A percentile compares a stretch with the other conserved stretches of the same genome.
phyloP scores from a whole-genome alignment of 2,329 filamentous ascomycete species.

The Penicillium glabrum region DNA sequence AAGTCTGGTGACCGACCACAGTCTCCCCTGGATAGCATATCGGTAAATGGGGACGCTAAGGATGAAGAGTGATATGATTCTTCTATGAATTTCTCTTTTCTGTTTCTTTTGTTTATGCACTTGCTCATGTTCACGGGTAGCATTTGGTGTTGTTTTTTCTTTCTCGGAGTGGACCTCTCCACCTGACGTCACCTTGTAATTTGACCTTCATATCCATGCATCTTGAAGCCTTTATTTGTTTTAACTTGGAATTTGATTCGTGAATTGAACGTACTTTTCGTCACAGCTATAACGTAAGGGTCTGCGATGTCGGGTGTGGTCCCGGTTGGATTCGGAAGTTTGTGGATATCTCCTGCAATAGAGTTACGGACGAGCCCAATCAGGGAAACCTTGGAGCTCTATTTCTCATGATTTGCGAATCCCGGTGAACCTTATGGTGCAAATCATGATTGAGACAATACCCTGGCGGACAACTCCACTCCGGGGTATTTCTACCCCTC shows the following conservation, averaged over 20 bases:
- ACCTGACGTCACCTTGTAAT: conserved; percentile 15
- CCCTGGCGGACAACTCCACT: conserved; percentile 6
- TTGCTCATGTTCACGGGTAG: conserved; percentile 1
- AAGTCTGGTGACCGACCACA: conserved; percentile 37
- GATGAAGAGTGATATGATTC: conserved; percentile 1
- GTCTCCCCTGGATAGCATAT: conserved; percentile 38
- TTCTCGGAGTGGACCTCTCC: conserved; percentile 4
- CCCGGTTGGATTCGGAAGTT: conserved; percentile 17
- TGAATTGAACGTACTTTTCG: not conserved
- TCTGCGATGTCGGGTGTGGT: not conserved
- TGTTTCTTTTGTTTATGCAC: not conserved
- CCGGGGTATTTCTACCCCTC: conserved; percentile 23
- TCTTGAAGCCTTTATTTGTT: conserved; percentile 19
- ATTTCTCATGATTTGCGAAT: not conserved
- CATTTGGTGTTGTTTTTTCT: conserved; percentile 11
- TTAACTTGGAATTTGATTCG: not conserved
- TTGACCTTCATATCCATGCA: conserved; percentile 15
- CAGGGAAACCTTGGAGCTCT: not conserved
- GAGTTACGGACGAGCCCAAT: conserved; percentile 14
- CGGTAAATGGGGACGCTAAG: conserved; percentile 28
- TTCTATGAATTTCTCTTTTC: not conserved
- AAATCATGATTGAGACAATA: conserved; percentile 8
- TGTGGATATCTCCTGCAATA: conserved; percentile 7
- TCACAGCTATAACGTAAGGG: not conserved
- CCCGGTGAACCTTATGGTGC: conserved; percentile 14